A percentile compares a stretch with the other conserved stretches of the same genome.
These are phyloP conservation scores for Botryotinia convoluta DNA, from an alignment of 2,329 filamentous ascomycete species.

Conservation along the genomic window DNA sequence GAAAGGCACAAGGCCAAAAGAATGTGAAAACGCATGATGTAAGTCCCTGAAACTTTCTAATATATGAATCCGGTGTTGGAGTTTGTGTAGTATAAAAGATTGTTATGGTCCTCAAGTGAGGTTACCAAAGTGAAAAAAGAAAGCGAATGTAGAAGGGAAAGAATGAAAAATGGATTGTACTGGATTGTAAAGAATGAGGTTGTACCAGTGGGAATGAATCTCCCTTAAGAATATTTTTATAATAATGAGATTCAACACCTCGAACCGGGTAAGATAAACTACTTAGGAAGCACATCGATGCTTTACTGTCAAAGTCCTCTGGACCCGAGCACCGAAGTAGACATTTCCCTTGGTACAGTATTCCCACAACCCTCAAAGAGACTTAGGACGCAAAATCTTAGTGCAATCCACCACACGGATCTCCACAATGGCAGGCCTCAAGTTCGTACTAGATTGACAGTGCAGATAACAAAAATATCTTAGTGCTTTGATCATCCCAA, in stretches of 20 bases:
- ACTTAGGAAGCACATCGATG: not conserved
- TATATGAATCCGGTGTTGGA: not conserved
- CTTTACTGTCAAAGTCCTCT: not conserved
- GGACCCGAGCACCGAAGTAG: not conserved
- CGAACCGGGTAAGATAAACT: not conserved
- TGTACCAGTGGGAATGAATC: constrained; percentile 2
- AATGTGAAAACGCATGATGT: not conserved
- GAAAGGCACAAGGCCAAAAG: constrained; percentile 18
- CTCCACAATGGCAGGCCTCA: not conserved
- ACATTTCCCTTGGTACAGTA: not conserved
- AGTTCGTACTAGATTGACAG: not conserved
- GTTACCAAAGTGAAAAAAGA: not conserved
- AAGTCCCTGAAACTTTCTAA: not conserved
- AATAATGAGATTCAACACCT: not conserved
- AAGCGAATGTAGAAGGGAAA: not conserved
- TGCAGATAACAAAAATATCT: not conserved
- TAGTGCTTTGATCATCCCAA: not conserved
- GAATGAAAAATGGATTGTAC: not conserved
- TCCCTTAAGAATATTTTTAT: not conserved
- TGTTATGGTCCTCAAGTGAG: constrained; percentile 1
- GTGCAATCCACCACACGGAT: not conserved
- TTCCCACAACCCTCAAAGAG: not conserved
- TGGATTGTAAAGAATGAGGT: not conserved
- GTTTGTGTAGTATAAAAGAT: not conserved
- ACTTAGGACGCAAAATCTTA: not conserved